Percentiles rank a stretch among this genome's conserved stretches.
Conservation (phyloP, 148 eudicot genomes). For the Nepenthes gracilis region DNA sequence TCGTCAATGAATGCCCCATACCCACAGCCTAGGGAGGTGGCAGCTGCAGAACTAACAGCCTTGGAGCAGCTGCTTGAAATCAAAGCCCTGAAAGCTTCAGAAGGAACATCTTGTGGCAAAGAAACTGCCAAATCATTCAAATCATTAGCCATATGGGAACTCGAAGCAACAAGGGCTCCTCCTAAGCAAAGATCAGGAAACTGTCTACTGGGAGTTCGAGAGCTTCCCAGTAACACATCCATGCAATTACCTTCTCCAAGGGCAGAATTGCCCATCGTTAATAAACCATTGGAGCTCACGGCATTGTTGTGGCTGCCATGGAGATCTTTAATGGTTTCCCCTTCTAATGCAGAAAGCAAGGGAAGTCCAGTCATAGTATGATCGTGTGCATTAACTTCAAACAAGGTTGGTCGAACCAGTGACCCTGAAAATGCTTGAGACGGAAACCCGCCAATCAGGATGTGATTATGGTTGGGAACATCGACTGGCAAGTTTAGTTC, state of each 20-base stretch:
- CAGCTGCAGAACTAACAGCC: slow-evolving; percentile 22
- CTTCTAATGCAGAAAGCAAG: slow-evolving; percentile 22
- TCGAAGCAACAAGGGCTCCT: not conserved
- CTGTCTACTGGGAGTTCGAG: not conserved
- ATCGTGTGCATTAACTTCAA: slow-evolving; percentile 22
- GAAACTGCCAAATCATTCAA: slow-evolving; percentile 9
- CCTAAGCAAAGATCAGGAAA: not conserved
- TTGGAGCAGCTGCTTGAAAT: slow-evolving; percentile 17
- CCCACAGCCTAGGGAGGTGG: slow-evolving; percentile 17
- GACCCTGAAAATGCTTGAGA: slow-evolving; percentile 20
- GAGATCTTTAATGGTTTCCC: slow-evolving; percentile 11
- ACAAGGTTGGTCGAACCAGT: slow-evolving; percentile 15
- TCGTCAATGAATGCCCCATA: slow-evolving; percentile 23
- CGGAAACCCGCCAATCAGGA: slow-evolving; percentile 19
- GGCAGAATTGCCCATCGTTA: slow-evolving; percentile 4
- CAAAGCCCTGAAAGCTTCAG: slow-evolving; percentile 15
- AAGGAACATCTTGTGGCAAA: slow-evolving; percentile 16
- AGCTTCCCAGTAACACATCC: not conserved
- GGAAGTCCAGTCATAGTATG: slow-evolving; percentile 38
- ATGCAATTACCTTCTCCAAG: not conserved
- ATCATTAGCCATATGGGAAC: too few species aligned
- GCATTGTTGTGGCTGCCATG: not conserved
- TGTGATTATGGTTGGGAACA: slow-evolving; percentile 10
- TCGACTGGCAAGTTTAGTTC: slow-evolving; percentile 21
- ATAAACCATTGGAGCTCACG: slow-evolving; percentile 8